Evolutionary conservation across 331 rosid species (phyloP).

Genomic region (Dryas integrifolia): DNA sequence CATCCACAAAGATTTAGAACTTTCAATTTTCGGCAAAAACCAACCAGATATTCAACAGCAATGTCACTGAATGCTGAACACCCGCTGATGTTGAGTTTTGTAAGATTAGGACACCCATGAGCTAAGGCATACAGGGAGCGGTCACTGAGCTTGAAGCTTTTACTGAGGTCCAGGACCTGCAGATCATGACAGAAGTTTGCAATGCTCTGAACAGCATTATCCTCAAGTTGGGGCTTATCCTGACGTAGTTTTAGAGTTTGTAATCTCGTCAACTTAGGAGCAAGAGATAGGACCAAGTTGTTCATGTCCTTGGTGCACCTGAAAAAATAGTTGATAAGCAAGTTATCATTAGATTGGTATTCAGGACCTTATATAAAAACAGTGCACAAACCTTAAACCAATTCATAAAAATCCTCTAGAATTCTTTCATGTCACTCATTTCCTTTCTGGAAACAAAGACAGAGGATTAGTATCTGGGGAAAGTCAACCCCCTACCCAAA

Average conservation of each 20-base stretch:
- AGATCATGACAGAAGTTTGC: conserved; percentile 70
- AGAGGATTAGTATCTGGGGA: background rate
- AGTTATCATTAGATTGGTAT: background rate
- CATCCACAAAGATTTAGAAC: conserved; percentile 89
- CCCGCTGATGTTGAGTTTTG: conserved; percentile 79
- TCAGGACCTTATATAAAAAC: background rate
- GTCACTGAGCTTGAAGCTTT: conserved; percentile 87
- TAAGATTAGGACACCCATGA: conserved; percentile 67
- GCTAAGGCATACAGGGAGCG: conserved; percentile 66
- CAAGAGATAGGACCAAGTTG: conserved; percentile 68
- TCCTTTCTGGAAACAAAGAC: background rate
- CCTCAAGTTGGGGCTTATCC: conserved; percentile 80
- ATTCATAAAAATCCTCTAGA: background rate
- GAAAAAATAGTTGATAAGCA: conserved; percentile 20
- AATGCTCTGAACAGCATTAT: conserved; percentile 65
- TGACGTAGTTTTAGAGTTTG: conserved; percentile 80
- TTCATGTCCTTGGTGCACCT: conserved; percentile 95
- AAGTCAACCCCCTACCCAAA: background rate
- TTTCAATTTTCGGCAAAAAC: conserved; percentile 64
- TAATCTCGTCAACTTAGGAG: conserved; percentile 72
- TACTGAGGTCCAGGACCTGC: conserved; percentile 93
- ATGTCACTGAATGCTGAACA: conserved; percentile 73
- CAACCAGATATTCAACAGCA: conserved; percentile 68
- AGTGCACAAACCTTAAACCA: background rate
- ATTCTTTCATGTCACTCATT: background rate